Evolutionary conservation across 2,329 filamentous ascomycete genomes (phyloP).

Genomic region (Teratosphaeria zuluensis): DNA sequence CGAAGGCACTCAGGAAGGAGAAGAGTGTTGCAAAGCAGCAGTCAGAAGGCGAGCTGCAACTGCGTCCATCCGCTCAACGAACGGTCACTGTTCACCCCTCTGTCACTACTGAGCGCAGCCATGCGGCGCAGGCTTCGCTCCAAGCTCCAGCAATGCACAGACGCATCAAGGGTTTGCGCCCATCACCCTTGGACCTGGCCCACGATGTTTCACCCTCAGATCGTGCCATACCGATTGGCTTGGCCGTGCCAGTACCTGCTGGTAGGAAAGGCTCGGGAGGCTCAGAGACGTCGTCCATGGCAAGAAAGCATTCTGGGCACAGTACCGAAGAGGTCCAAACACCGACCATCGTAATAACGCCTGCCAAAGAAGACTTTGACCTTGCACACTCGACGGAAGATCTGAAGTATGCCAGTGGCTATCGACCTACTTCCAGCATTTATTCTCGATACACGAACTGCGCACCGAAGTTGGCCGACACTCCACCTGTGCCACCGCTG

Average conservation of each 20-base stretch:
- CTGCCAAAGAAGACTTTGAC: slow-evolving; percentile 41
- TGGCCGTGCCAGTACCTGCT: slow-evolving; percentile 47
- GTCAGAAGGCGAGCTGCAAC: slow-evolving; percentile 13
- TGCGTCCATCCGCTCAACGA: slow-evolving; percentile 1
- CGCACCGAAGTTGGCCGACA: slow-evolving; percentile 15
- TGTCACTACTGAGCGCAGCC: not conserved
- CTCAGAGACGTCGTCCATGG: not conserved
- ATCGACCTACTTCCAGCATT: slow-evolving; percentile 46
- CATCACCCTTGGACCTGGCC: slow-evolving; percentile 20
- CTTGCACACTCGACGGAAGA: slow-evolving; percentile 56
- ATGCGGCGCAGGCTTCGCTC: not conserved
- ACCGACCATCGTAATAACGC: slow-evolving; percentile 45
- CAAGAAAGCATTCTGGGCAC: not conserved
- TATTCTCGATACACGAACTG: slow-evolving; percentile 48
- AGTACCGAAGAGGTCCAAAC: slow-evolving; percentile 21
- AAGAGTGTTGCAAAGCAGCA: slow-evolving; percentile 17
- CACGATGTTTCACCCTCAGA: slow-evolving; percentile 56
- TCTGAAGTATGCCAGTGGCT: slow-evolving; percentile 22
- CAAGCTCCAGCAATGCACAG: slow-evolving; percentile 9
- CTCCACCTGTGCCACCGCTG: slow-evolving; percentile 53
- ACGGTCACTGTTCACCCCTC: not conserved
- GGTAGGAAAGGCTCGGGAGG: not conserved
- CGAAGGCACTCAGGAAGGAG: slow-evolving; percentile 11
- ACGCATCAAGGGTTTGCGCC: slow-evolving; percentile 17
- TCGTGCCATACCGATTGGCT: slow-evolving; percentile 63